Base-by-base conservation (phyloP, 805 yeast species). In the Cyberlindnera suaveolens region DNA sequence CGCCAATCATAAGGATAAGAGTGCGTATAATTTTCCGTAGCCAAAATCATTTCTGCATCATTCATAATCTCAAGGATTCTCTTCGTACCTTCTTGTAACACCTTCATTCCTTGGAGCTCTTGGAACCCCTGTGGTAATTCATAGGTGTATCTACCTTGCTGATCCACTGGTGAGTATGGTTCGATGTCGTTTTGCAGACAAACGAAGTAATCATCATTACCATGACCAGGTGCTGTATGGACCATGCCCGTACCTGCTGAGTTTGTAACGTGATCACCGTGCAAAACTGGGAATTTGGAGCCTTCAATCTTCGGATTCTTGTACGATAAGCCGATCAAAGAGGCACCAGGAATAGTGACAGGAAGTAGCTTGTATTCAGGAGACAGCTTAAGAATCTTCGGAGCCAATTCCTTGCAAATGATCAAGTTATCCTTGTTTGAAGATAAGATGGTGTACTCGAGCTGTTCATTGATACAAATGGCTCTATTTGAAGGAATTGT, bases 1-100 rank as follows among this genome's bases (percentile, higher is more conserved):
- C 99, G 76, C 99, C 99, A 93, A 61, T 93, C 99, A 58, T 87
- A 89, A 0, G 99, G 98, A 54, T 91, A 91, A 3, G 91, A 86
- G 63, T 93, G 99, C 10, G 61, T 64, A 57, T 82, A 82, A 31
- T 70, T 65, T 31, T 80, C 69, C 2, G 71, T 50, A n/a, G 70
- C 57, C 47, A 70, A 71, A 2, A 82, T 51, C 73, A 82, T 74
- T 1, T 64, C 62, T 2, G 63, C 46, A 0, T 64, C 62, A 2
- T 62, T 42, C 34, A 88, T 62, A 14, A 70, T 49, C 4, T 62
- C 62, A 7, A 84, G 41, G 38, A 85, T 70, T 8, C 48, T 46
- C 1, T 59, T 50, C 4, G 78, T 74, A 8, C 91, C 90, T 7
- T 71, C 71, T 13, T 71, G 74, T 7, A 89, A 65, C 2, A 88